Conservation (phyloP, 805 yeast genomes). For the Saccharomycopsis schoenii region DNA sequence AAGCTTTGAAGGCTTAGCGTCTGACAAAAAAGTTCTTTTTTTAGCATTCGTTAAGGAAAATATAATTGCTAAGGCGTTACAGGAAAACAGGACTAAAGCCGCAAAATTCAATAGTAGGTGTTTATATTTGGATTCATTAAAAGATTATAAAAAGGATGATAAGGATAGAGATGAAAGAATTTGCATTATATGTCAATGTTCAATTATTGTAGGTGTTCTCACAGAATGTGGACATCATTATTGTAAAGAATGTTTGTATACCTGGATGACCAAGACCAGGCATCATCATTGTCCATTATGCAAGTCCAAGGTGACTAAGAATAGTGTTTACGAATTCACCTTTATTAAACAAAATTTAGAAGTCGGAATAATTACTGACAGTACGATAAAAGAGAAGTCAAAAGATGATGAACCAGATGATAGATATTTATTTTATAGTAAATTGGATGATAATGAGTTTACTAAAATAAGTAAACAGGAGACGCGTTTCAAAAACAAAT, state of each 20-base stretch:
- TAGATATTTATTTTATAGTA: conserved; percentile 22
- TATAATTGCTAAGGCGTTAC: conserved; percentile 16
- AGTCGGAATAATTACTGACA: conserved; percentile 34
- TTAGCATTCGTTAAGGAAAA: conserved; percentile 11
- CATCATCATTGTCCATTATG: conserved; percentile 73
- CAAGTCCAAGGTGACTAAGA: conserved; percentile 38
- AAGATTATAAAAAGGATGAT: conserved; percentile 24
- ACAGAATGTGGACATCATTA: conserved; percentile 90
- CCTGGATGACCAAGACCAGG: conserved; percentile 47
- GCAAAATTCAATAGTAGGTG: conserved; percentile 31
- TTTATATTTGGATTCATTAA: conserved; percentile 39
- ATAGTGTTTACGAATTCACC: conserved; percentile 62
- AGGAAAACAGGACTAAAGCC: conserved; percentile 20
- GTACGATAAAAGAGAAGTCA: background rate
- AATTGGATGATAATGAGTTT: conserved; percentile 33
- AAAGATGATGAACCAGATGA: conserved; percentile 5
- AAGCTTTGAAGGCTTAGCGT: background rate
- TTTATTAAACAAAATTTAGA: conserved; percentile 42
- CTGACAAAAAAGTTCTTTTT: background rate
- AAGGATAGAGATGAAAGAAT: conserved; percentile 32
- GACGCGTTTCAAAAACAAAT: conserved; percentile 33
- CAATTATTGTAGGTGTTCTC: conserved; percentile 65
- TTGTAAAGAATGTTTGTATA: conserved; percentile 69
- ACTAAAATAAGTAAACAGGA: conserved; percentile 36
- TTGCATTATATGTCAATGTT: conserved; percentile 72